Conservation (phyloP, 2,329 filamentous ascomycete species). For the Furcasterigmium sp. region DNA sequence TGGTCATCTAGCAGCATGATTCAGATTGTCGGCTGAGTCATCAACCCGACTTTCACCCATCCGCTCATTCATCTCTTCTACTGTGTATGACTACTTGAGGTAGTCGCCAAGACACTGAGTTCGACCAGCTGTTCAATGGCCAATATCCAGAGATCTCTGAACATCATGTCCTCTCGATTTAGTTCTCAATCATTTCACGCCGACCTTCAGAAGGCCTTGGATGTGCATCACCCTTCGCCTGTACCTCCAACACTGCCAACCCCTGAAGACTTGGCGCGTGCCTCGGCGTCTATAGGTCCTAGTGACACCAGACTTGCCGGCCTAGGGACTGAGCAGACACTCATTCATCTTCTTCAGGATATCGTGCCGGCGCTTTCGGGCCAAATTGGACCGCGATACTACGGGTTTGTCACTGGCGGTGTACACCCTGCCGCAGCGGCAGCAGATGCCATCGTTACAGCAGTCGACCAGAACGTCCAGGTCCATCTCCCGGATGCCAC, state of each 20-base stretch:
- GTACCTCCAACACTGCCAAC: conserved; percentile 33
- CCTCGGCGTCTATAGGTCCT: conserved; percentile 34
- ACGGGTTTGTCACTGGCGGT: conserved; percentile 85
- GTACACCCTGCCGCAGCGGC: conserved; percentile 72
- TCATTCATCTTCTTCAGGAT: conserved; percentile 37
- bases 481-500: conserved; percentile 77
- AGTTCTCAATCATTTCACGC: conserved; percentile 2
- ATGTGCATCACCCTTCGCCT: conserved; percentile 5
- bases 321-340: conserved; percentile 23
- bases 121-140: too few species aligned
- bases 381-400: conserved; percentile 66
- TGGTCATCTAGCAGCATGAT: too few species aligned
- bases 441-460: conserved; percentile 79
- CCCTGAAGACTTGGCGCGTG: conserved; percentile 23
- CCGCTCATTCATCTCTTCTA: too few species aligned
- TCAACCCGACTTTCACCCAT: too few species aligned
- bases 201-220: conserved; percentile 7
- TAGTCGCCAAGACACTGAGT: too few species aligned
- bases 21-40: too few species aligned
- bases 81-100: too few species aligned
- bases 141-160: too few species aligned
- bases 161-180: not conserved
- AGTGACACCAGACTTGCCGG: conserved; percentile 22
- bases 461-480: conserved; percentile 76
- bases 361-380: conserved; percentile 60